Evolutionary conservation across 2,329 filamentous ascomycete species (phyloP).

Genomic region (Hypoxylon sp.): DNA sequence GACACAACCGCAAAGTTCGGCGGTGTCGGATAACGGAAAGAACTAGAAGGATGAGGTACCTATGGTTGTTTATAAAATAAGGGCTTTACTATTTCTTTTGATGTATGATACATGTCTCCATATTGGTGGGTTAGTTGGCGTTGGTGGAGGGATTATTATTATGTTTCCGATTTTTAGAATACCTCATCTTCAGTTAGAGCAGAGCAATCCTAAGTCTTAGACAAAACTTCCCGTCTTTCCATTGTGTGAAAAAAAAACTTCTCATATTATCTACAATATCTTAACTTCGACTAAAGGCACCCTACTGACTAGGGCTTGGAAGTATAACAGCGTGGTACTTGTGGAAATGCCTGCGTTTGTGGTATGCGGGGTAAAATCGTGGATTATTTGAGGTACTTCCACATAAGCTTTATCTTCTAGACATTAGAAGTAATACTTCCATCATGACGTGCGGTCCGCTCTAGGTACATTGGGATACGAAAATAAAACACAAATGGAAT

Average conservation of each 20-base stretch:
- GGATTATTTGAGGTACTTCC: too few relatives aligned
- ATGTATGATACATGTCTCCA: slow-evolving; percentile 10
- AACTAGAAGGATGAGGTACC: slow-evolving; percentile 8
- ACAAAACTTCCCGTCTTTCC: background rate
- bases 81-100: slow-evolving; percentile 6
- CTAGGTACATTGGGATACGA: too few relatives aligned
- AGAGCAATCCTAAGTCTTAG: slow-evolving; percentile 21
- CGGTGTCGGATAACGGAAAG: slow-evolving; percentile 19
- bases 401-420: too few relatives aligned
- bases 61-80: slow-evolving; percentile 7
- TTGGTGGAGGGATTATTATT: background rate
- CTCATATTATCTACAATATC: background rate
- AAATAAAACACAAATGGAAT: too few relatives aligned
- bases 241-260: background rate
- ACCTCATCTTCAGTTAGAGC: slow-evolving; percentile 20
- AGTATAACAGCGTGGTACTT: too few relatives aligned
- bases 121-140: slow-evolving; percentile 1
- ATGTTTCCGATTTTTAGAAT: slow-evolving; percentile 15
- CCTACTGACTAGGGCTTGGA: background rate
- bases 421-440: too few relatives aligned
- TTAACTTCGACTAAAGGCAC: background rate
- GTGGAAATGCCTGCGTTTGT: too few relatives aligned
- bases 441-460: too few relatives aligned
- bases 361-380: too few relatives aligned
- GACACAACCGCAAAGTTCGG: slow-evolving; percentile 22